Evolutionary conservation across 169 alveolate genomes (phyloP), one percentile per base, ranked within the genome.

Genomic region (Fabrea salina): DNA sequence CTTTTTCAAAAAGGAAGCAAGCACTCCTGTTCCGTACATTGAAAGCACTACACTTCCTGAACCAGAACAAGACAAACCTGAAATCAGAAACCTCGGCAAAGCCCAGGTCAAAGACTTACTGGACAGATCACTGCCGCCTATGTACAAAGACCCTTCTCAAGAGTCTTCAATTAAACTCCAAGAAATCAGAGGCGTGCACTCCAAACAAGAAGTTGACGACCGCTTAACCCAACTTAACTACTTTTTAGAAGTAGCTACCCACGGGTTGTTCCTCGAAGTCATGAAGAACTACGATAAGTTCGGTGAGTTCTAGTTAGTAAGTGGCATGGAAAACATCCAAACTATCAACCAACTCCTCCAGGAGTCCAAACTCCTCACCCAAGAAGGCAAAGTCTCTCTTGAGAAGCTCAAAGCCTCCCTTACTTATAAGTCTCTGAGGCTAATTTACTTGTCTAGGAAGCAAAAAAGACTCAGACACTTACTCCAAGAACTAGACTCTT

Each of bases 261-360:
- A 68, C 11, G 78, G 78, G 4, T 37, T 68, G 7, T 68, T 40
- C 35, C 32, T 68, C 25, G 66, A 68, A 68, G 78, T 68, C 16
- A 68, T 68, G 61, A 33, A 47, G 8, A 16, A 68, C 27, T 68
- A 68, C 30, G 78, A 68, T 30, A 37, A 43, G 13, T 68, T 68
- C 4, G 27, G 68, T 56, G 27, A 56, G n/a, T 56, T 3, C 37
- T 56, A 56, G 13, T 25, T 27, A 56, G 68, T 68, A 32, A 40
- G 16, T 19, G 78, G 78, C 8, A 16, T 68, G 35, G 61, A 68
- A 16, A 43, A 68, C 37, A 68, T 68, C 32, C 61, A 68, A 39
- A 16, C 11, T 13, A 68, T 68, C 1, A 41, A 37, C 67, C n/a
- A 19, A 0, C 3, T 43, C 7, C 67, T 68, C 8, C 13, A 37